Conservation (phyloP, 2,329 filamentous ascomycete genomes). For the Fusarium austroafricanum region DNA sequence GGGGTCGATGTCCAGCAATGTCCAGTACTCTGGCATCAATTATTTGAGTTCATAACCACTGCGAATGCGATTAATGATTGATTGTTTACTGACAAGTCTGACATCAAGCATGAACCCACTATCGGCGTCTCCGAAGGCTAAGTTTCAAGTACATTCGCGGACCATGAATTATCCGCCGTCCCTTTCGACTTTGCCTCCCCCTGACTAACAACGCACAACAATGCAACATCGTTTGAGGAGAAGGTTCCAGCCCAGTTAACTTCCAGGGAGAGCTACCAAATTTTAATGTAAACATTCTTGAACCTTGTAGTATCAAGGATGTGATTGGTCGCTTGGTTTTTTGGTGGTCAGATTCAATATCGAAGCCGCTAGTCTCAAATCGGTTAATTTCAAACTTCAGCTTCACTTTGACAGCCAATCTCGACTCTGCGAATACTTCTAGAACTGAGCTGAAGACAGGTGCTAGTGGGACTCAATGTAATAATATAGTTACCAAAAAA, state of each 20-base stretch:
- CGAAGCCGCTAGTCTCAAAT: not conserved
- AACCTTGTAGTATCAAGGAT: not conserved
- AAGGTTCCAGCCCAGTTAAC: not conserved
- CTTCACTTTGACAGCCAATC: not conserved
- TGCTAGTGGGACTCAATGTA: rapidly evolving
- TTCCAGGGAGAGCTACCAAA: not conserved
- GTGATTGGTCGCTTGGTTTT: not conserved
- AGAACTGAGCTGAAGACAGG: not conserved
- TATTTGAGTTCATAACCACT: too few species aligned
- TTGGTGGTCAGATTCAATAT: not conserved
- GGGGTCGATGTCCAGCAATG: too few species aligned
- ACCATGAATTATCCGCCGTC: too few species aligned
- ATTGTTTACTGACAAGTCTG: too few species aligned
- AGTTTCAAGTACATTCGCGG: not conserved
- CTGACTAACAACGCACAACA: not conserved
- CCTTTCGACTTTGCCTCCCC: not conserved
- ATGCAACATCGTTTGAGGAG: too few species aligned
- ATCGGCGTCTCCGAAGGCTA: not conserved
- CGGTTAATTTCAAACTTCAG: not conserved
- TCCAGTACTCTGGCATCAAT: too few species aligned
- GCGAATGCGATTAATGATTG: too few species aligned
- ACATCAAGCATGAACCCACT: not conserved
- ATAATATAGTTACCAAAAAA: not conserved
- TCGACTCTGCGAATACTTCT: not conserved
- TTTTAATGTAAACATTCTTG: not conserved